Base-by-base conservation (phyloP, 2,329 filamentous ascomycete genomes). In the Tricladium varicosporioides region DNA sequence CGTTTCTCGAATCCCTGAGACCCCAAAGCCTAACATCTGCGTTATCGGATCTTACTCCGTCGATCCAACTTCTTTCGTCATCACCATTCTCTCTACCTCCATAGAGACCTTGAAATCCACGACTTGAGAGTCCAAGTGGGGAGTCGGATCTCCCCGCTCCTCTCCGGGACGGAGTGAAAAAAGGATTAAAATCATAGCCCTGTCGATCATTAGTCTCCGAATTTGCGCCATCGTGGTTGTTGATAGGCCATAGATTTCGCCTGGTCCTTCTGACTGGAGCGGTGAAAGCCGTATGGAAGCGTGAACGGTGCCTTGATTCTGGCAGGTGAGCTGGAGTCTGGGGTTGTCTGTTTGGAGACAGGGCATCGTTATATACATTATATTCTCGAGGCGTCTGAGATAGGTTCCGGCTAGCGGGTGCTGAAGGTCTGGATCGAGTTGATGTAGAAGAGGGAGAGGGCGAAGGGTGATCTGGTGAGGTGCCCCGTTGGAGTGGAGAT, bases 241-340 rank as follows among this genome's bases (percentile, higher is more conserved):
- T 42, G 36, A 51, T 40, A 11, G 22, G 32, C 42, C 48, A 45
- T 19, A 19, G 11, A 45, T 13, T n/a, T 45, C 18, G 48, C 16
- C 55, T 56, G 42, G 53, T 54, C 53, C 66, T 53, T 8, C 54
- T 57, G 15, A 67, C 63, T 13, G 78, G 77, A 10, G 74, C 76
- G 11, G 78, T 80, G 62, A 75, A 77, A 13, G 75, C 69, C 10
- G 74, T 74, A 13, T 70, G 67, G 33, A 76, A 68, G 32, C 73
- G 74, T 53, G 77, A 78, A 51, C 70, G 74, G 60, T 80, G 78
- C 10, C 76, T 74, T 48, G 75, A 71, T 65, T 79, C 78, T 1
- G 78, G 77, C n/a, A 81, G 63, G 54, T 80, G 74, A 46, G 71
- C 71, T 18, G 79, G 78, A 10, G 80, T 81, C 63, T 78, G 78